These are phyloP conservation scores for Xylaria sp. DNA, from an alignment of 2,329 filamentous ascomycete species.

Conservation along the genomic window DNA sequence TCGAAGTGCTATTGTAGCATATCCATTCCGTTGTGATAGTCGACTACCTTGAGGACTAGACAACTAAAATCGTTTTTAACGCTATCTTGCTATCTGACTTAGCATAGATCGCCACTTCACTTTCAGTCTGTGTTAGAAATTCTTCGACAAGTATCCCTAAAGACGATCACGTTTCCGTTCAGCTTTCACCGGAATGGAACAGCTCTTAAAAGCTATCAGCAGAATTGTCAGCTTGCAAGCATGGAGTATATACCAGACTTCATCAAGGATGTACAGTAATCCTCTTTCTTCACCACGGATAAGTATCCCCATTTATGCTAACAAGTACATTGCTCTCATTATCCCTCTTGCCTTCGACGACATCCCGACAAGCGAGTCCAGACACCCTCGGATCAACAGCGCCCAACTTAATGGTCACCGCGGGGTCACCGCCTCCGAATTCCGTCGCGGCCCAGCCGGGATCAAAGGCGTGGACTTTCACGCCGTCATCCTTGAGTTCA, in stretches of 20 bases:
- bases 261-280: background rate
- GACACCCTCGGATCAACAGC: conserved; percentile 31
- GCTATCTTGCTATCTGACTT: no score
- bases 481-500: conserved; percentile 35
- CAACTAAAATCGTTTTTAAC: no score
- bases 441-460: conserved; percentile 38
- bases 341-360: conserved; percentile 35
- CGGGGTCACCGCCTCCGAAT: conserved; percentile 29
- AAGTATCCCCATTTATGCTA: conserved; percentile 29
- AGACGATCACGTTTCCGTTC: no score
- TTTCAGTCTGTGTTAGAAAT: no score
- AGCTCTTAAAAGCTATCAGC: background rate
- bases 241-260: background rate
- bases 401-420: background rate
- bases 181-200: background rate
- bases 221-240: background rate
- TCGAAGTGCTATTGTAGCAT: no score
- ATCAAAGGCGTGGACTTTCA: conserved; percentile 37
- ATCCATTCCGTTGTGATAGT: no score
- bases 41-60: no score
- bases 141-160: no score
- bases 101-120: no score
- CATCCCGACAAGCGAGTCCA: conserved; percentile 24
- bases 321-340: conserved; percentile 21
- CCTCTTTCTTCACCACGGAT: conserved; percentile 17